Evolutionary conservation across 257 asterid genomes (phyloP).

Genomic region (Petunia axillaris): DNA sequence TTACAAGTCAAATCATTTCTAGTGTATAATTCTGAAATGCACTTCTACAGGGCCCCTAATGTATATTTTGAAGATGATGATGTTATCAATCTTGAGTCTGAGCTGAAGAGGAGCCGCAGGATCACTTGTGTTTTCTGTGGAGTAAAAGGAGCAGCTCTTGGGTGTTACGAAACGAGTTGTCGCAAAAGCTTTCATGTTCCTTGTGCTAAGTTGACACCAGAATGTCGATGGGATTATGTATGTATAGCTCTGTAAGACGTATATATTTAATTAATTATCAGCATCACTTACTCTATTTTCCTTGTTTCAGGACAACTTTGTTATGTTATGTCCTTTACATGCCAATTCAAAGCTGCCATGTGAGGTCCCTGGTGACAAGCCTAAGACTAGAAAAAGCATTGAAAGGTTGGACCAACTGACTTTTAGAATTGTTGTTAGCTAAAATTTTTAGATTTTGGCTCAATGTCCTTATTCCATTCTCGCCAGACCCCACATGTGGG

Average conservation of each 20-base stretch:
- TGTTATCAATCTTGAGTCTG: conserved; percentile 75
- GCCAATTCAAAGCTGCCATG: conserved; percentile 63
- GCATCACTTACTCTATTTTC: conserved; percentile 13
- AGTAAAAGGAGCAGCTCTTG: conserved; percentile 92
- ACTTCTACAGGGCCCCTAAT: conserved; percentile 88
- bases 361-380: conserved; percentile 47
- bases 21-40: conserved; percentile 1
- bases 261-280: not conserved
- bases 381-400: conserved; percentile 44
- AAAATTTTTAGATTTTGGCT: conserved; percentile 1
- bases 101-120: conserved; percentile 78
- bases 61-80: conserved; percentile 73
- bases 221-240: conserved; percentile 90
- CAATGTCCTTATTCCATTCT: not conserved
- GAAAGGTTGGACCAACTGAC: conserved; percentile 16
- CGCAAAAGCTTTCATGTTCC: conserved; percentile 92
- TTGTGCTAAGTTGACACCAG: conserved; percentile 85
- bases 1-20: conserved; percentile 6
- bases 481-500: no score
- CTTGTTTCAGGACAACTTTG: conserved; percentile 77
- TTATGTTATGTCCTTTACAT: conserved; percentile 85
- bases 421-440: conserved; percentile 22
- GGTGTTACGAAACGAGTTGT: conserved; percentile 85
- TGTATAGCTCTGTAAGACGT: conserved; percentile 21
- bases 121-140: conserved; percentile 84